Conservation (phyloP, 208 protist genomes). For the Trypanosoma brucei region DNA sequence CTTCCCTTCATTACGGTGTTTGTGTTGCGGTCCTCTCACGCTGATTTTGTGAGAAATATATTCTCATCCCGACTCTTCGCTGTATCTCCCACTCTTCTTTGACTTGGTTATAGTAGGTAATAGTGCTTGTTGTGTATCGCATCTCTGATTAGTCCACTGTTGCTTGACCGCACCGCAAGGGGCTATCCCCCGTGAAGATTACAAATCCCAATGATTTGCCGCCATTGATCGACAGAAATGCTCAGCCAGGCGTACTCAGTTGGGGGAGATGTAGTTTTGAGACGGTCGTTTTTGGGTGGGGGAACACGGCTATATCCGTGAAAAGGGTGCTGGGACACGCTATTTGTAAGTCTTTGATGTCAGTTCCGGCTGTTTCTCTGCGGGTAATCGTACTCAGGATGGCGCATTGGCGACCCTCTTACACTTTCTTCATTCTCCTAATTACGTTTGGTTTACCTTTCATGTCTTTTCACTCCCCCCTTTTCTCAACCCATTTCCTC, state of each 20-base stretch:
- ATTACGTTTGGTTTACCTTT: background rate
- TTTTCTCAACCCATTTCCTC: no score
- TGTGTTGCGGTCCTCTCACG: background rate
- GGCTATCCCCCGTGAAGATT: background rate
- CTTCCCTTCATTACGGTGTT: background rate
- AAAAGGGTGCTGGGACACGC: background rate
- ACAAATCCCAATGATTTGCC: conserved; percentile 9
- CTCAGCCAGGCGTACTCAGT: conserved; percentile 18
- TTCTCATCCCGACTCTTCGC: no score
- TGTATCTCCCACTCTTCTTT: no score
- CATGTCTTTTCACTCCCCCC: background rate
- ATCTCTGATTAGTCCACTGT: background rate
- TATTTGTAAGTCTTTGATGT: background rate
- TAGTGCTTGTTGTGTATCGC: no score
- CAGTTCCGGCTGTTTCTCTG: no score
- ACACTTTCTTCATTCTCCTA: conserved; percentile 4
- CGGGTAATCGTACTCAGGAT: no score
- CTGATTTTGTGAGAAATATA: no score
- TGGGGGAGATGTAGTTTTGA: conserved; percentile 10
- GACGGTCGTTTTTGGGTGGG: background rate
- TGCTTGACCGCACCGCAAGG: background rate
- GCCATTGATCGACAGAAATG: conserved; percentile 5
- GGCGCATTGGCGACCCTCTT: background rate
- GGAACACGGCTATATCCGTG: background rate
- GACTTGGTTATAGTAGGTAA: no score